Percentiles rank a stretch among this genome's conserved stretches.
Conservation (phyloP, 2,329 filamentous ascomycete species). For the Ceratocystis cacaofunesta region DNA sequence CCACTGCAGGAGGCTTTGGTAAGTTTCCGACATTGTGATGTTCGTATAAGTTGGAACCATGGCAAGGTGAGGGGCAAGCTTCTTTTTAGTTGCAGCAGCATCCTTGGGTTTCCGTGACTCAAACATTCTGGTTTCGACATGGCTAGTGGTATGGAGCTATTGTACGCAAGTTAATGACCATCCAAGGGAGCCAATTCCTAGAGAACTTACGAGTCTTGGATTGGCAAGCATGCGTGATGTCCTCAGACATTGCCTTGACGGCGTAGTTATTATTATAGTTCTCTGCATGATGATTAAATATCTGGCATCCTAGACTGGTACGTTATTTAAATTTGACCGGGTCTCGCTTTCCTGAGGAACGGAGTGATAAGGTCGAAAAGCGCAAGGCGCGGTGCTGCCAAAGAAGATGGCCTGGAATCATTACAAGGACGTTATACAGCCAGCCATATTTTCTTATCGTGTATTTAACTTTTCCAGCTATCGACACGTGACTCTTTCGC, state of each 20-base stretch:
- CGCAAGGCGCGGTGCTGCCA: not conserved
- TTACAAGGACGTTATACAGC: not conserved
- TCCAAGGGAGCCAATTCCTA: too few relatives aligned
- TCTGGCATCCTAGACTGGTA: not conserved
- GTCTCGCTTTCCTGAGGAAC: not conserved
- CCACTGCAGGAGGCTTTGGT: slow-evolving; percentile 9
- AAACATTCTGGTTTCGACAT: not conserved
- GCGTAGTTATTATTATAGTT: not conserved
- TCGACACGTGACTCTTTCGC: not conserved
- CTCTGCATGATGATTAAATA: not conserved
- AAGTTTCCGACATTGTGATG: not conserved
- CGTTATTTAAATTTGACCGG: too few relatives aligned
- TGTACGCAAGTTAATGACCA: not conserved
- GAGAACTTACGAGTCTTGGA: not conserved
- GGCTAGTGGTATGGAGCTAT: not conserved
- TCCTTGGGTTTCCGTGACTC: not conserved
- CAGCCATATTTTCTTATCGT: not conserved
- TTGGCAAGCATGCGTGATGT: not conserved
- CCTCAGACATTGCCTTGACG: slow-evolving; percentile 10
- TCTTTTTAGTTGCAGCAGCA: not conserved
- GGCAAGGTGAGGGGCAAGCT: not conserved
- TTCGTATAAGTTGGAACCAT: not conserved
- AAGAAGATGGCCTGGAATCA: not conserved
- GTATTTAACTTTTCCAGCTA: not conserved
- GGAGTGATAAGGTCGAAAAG: not conserved